Conservation (phyloP, 2,329 filamentous ascomycete genomes). For the Aureobasidium lini region DNA sequence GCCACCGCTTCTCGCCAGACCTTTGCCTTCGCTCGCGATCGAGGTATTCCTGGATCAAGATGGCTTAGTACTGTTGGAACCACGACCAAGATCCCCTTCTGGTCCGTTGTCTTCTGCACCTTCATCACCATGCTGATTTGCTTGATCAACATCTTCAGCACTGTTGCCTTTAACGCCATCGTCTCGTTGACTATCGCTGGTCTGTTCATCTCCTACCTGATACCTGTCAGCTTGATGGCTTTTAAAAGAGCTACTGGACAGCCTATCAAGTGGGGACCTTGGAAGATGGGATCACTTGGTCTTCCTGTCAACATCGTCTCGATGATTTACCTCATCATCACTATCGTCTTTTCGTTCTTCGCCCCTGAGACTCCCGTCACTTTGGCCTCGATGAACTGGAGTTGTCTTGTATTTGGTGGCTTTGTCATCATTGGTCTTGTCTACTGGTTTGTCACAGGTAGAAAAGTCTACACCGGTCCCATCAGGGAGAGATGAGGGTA, state of each 20-base stretch:
- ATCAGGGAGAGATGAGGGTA: too few species aligned
- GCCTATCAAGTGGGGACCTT: conserved; percentile 24
- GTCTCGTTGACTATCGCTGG: conserved; percentile 45
- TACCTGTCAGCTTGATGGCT: conserved; percentile 26
- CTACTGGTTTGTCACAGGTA: too few species aligned
- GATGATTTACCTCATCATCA: conserved; percentile 16
- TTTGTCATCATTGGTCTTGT: too few species aligned
- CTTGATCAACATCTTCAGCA: conserved; percentile 47
- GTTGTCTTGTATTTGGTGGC: too few species aligned
- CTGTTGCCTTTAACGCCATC: conserved; percentile 46
- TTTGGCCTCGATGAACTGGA: conserved; percentile 12
- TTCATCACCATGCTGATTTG: conserved; percentile 33
- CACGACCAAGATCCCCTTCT: background rate
- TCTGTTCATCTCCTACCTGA: conserved; percentile 46
- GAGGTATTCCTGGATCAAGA: conserved; percentile 31
- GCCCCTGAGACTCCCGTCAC: conserved; percentile 32
- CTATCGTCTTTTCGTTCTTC: conserved; percentile 34
- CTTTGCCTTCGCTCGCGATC: conserved; percentile 39
- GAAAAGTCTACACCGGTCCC: too few species aligned
- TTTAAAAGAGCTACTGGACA: conserved; percentile 26
- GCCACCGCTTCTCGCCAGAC: conserved; percentile 33
- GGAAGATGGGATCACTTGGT: conserved; percentile 23
- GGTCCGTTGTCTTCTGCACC: conserved; percentile 21
- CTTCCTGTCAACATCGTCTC: background rate
- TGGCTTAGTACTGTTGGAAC: conserved; percentile 30